These are phyloP conservation scores for Ramularia endophylla DNA, from an alignment of 2,329 filamentous ascomycete genomes.

Conservation along the genomic window DNA sequence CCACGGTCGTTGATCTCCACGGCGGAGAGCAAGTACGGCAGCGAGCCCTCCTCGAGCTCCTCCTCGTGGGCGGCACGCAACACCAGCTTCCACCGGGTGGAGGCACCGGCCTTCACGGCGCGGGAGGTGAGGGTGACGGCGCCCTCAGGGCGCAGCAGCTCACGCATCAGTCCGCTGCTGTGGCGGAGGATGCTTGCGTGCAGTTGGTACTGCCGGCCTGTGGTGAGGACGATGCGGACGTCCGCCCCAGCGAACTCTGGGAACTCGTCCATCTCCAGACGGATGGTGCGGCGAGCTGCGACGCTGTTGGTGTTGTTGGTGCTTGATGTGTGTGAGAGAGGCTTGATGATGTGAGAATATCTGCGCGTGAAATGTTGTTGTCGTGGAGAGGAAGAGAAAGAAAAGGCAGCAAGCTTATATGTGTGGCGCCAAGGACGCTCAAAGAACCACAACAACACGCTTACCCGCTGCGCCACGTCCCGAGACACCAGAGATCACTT, in stretches of 20 bases:
- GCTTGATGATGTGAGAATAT: too few relatives aligned
- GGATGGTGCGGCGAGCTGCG: conserved; percentile 4
- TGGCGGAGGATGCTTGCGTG: conserved; percentile 33
- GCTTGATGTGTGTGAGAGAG: not conserved
- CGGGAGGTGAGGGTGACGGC: conserved; percentile 26
- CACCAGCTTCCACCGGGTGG: conserved; percentile 20
- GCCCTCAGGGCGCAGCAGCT: conserved; percentile 19
- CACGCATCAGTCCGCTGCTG: conserved; percentile 16
- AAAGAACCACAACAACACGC: too few relatives aligned
- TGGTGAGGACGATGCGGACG: conserved; percentile 33
- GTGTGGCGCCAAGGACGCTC: too few relatives aligned
- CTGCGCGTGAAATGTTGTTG: too few relatives aligned
- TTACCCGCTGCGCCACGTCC: too few relatives aligned
- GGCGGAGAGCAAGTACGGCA: conserved; percentile 2
- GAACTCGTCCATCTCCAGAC: conserved; percentile 21
- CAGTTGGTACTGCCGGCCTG: conserved; percentile 33
- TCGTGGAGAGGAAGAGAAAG: too few relatives aligned
- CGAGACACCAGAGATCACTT: too few relatives aligned
- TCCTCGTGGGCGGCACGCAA: conserved; percentile 11
- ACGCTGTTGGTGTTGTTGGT: not conserved
- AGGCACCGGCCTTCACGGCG: conserved; percentile 22
- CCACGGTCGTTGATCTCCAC: conserved; percentile 8
- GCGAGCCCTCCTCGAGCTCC: conserved; percentile 10
- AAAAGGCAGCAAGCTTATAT: too few relatives aligned
- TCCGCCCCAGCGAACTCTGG: conserved; percentile 37